Conservation (phyloP, 495 filamentous ascomycete genomes). For the Venustampulla echinocandica region DNA sequence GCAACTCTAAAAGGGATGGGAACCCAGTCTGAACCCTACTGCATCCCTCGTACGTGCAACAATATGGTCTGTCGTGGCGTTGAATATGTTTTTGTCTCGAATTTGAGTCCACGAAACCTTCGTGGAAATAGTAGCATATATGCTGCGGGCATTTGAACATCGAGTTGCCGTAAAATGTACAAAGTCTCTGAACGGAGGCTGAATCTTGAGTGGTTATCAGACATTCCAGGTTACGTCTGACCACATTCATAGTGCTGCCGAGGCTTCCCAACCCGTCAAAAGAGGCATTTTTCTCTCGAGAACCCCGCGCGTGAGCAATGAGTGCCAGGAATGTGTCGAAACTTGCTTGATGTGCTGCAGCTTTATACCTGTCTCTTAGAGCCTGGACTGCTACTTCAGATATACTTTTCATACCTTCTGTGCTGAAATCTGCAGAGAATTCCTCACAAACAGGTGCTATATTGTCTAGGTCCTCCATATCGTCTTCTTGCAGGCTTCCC, state of each 20-base stretch:
- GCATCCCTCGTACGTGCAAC: conserved; percentile 28
- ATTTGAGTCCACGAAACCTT: conserved; percentile 30
- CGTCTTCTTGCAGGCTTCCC: not conserved
- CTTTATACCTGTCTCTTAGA: not conserved
- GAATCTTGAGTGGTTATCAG: conserved; percentile 3
- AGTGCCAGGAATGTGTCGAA: not conserved
- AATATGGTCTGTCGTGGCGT: conserved; percentile 32
- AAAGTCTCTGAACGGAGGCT: conserved; percentile 8
- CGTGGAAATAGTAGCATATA: conserved; percentile 35
- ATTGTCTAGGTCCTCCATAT: not conserved
- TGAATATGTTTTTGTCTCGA: conserved; percentile 27
- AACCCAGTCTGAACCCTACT: too few species aligned
- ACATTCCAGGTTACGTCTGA: conserved; percentile 21
- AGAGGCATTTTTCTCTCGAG: not conserved
- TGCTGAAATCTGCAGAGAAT: conserved; percentile 17
- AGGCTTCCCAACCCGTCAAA: not conserved
- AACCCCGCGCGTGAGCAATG: not conserved
- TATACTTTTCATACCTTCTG: not conserved
- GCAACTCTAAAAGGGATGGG: too few species aligned
- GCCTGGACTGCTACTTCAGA: not conserved
- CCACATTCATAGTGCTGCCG: not conserved
- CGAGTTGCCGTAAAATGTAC: conserved; percentile 28
- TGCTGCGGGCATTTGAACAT: conserved; percentile 34
- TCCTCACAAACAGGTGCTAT: conserved; percentile 17
- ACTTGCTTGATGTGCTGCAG: not conserved